A percentile compares a stretch with the other conserved stretches of the same genome.
Conservation (phyloP, 2,329 filamentous ascomycete species). For the Cladosporium colombiae region DNA sequence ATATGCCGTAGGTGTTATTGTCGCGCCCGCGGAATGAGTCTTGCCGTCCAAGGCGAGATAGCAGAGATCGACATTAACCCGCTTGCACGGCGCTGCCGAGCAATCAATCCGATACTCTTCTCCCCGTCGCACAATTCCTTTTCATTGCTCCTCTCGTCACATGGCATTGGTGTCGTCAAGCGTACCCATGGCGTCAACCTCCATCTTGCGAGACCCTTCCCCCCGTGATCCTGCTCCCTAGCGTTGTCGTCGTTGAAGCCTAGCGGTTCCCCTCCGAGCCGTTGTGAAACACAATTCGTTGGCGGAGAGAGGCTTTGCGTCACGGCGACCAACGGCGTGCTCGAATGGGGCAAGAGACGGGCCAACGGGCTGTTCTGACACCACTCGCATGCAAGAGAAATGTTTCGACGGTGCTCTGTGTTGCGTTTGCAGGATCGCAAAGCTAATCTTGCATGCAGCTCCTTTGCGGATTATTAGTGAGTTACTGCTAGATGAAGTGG, state of each 20-base stretch:
- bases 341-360: not conserved
- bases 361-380: not conserved
- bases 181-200: no score
- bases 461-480: not conserved
- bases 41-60: not conserved
- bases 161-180: not conserved
- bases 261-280: not conserved
- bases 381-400: not conserved
- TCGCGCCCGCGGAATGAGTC: no score
- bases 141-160: no score
- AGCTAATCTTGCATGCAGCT: slow-evolving; percentile 1
- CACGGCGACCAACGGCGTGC: not conserved
- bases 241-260: slow-evolving; percentile 6
- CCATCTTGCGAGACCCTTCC: slow-evolving; percentile 12
- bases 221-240: slow-evolving; percentile 12
- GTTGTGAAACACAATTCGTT: slow-evolving; percentile 8
- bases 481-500: not conserved
- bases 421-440: not conserved
- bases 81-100: not conserved
- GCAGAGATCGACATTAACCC: not conserved
- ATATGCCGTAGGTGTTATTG: slow-evolving; percentile 3
- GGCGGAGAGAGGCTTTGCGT: slow-evolving; percentile 5
- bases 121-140: not conserved
- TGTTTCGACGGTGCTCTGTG: not conserved
- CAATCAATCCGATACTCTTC: not conserved